A percentile compares a stretch with the other conserved stretches of the same genome.
Conservation (phyloP, 306 rosid species). For the Trifolium subterraneum region DNA sequence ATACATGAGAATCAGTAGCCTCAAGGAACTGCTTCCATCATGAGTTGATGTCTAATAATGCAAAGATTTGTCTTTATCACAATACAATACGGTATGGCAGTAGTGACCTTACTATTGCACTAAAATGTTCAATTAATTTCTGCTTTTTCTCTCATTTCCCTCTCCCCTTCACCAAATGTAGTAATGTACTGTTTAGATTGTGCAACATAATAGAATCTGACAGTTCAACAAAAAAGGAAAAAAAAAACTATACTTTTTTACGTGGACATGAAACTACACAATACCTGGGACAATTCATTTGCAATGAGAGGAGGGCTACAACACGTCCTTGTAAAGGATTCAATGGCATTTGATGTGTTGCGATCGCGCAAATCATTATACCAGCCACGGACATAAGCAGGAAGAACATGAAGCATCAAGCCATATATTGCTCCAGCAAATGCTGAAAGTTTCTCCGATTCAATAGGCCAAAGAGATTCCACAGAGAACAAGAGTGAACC, state of each 20-base stretch:
- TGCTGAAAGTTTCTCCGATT: slow-evolving; percentile 69
- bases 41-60: slow-evolving; percentile 13
- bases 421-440: slow-evolving; percentile 87
- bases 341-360: slow-evolving; percentile 64
- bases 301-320: slow-evolving; percentile 94
- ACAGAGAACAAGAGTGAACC: slow-evolving; percentile 69
- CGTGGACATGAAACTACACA: slow-evolving; percentile 38
- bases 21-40: slow-evolving; percentile 9
- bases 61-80: neutral
- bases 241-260: neutral
- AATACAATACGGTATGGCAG: slow-evolving; percentile 13
- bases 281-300: slow-evolving; percentile 84
- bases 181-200: neutral
- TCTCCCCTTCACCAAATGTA: slow-evolving; percentile 32
- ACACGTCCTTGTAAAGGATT: slow-evolving; percentile 81
- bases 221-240: slow-evolving; percentile 12
- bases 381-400: slow-evolving; percentile 97
- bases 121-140: slow-evolving; percentile 12
- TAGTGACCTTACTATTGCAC: slow-evolving; percentile 8
- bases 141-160: slow-evolving; percentile 17
- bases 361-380: slow-evolving; percentile 86
- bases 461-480: slow-evolving; percentile 85
- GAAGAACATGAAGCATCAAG: slow-evolving; percentile 88
- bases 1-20: slow-evolving; percentile 16
- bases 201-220: slow-evolving; percentile 20